Base-by-base conservation (phyloP, 2,329 filamentous ascomycete genomes). In the Microdochium bolleyi region DNA sequence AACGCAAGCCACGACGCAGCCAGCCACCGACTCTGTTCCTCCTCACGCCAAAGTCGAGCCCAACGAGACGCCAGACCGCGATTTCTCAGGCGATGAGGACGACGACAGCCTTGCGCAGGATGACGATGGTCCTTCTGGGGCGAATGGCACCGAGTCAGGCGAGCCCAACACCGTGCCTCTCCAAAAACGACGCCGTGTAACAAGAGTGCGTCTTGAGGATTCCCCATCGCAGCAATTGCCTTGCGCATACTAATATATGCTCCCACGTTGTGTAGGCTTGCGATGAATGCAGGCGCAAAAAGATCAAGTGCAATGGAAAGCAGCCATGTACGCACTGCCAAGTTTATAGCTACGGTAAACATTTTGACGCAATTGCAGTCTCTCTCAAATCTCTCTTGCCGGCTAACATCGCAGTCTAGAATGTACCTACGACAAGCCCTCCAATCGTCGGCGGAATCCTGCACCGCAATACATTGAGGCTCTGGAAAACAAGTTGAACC, bases 321-420 rank as follows among this genome's bases (percentile, higher is more conserved):
- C 88, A 92, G 66, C 89, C 89, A 10, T 94, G 89, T 70, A 96
- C 92, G 0, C 94, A 97, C 70, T 99, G 94, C 69, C 95, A 92
- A 11, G 91, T 97, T 50, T 99, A 99, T 70, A 96, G 91, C 67
- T 99, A 99, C 76, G 92, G 94, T 96, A 79, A 65, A 79, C 62
- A 30, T 53, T 38, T 52, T 48, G n/a, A 56, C 51, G 51, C 50
- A 34, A 37, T 49, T 22, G 49, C 37, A 34, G 7, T 51, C 27
- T 38, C 37, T 24, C n/a, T 49, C n/a, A n/a, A 14, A 34, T 19
- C 34, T n/a, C 51, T 44, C 48, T 53, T 49, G 54, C n/a, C n/a
- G n/a, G n/a, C 64, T 65, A 58, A 67, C 63, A 14, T 54, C 32
- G 41, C 46, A 24, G 24, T 54, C 27, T 54, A 96, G 91, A 95